phyloP scores from a whole-genome alignment of 2,329 filamentous ascomycete genomes.

The Fusarium sp. region DNA sequence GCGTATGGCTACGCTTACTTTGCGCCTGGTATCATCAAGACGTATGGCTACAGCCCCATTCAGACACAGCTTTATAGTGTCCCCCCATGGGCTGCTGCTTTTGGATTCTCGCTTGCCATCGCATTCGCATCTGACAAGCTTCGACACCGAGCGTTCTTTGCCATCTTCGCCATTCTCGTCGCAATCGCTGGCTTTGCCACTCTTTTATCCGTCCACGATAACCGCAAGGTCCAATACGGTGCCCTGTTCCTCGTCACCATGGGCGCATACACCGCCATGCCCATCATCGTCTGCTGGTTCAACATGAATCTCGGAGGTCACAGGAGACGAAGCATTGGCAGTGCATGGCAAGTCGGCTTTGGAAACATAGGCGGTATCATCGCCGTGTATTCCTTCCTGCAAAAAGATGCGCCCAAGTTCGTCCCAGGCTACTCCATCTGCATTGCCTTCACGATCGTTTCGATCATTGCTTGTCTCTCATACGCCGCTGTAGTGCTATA shows the following conservation, averaged over 20 bases:
- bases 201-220: constrained; percentile 77
- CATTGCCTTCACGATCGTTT: constrained; percentile 79
- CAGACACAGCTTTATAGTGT: constrained; percentile 70
- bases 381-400: constrained; percentile 77
- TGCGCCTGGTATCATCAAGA: constrained; percentile 76
- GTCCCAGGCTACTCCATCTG: constrained; percentile 82
- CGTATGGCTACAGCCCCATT: constrained; percentile 72
- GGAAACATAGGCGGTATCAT: constrained; percentile 86
- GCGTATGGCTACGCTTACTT: constrained; percentile 86
- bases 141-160: constrained; percentile 81
- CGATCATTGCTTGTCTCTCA: constrained; percentile 68
- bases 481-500: constrained; percentile 71
- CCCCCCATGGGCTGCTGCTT: constrained; percentile 75
- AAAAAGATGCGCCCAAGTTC: constrained; percentile 76
- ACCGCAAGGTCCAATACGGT: constrained; percentile 77
- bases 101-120: constrained; percentile 81
- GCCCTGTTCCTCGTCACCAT: constrained; percentile 86
- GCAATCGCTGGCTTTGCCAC: constrained; percentile 82
- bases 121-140: constrained; percentile 79
- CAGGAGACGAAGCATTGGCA: constrained; percentile 76
- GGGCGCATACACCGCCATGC: constrained; percentile 89
- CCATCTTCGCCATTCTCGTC: constrained; percentile 75
- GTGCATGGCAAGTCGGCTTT: constrained; percentile 83
- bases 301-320: constrained; percentile 84
- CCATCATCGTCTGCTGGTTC: constrained; percentile 86